Base-by-base conservation (phyloP, 805 yeast species). In the Barnettozyma salicaria region DNA sequence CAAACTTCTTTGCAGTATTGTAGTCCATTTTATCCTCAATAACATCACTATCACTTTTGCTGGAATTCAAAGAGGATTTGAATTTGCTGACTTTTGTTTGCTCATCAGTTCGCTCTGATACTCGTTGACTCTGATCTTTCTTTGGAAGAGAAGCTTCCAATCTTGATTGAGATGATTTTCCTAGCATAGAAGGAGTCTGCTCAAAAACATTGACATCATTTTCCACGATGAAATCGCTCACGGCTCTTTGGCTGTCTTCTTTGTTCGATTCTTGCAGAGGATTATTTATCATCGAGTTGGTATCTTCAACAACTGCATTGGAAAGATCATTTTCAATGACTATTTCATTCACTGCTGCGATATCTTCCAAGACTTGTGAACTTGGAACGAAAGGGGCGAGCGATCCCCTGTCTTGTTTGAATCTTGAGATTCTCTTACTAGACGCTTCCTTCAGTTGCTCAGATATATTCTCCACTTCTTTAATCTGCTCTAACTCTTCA, bases 391-490 rank as follows among this genome's bases (percentile, higher is more conserved):
- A 31, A 1, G 22, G 36, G 13, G 19, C 27, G 10, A 30, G 7
- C 18, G 21, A 20, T 16, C 16, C n/a, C 30, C 42, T 36, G 29
- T 40, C 36, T 32, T 39, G 42, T 39, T 49, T 50, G 37, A 53
- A 53, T 27, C 37, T 51, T 0, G 57, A 53, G 1, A 51, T 36
- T 20, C 38, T 49, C 4, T 19, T 13, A 4, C 24, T 45, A 30
- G 54, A 49, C 12, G 52, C 54, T 12, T 58, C 48, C 43, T 56
- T 67, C 42, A 74, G 49, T 25, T 66, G 66, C 21, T 66, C 67
- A 50, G 79, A 74, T 3, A 76, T 63, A 44, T 76, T 72, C 33
- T 74, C 81, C 32, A 80, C 66, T 39, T 76, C 77, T 43, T 77
- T 78, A 9, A 81, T 70, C 19, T 38, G 31, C 30, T 77, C 73